These are phyloP conservation scores for Camellia oleifera DNA, from an alignment of 179 eudicot genomes.

Conservation along the genomic window DNA sequence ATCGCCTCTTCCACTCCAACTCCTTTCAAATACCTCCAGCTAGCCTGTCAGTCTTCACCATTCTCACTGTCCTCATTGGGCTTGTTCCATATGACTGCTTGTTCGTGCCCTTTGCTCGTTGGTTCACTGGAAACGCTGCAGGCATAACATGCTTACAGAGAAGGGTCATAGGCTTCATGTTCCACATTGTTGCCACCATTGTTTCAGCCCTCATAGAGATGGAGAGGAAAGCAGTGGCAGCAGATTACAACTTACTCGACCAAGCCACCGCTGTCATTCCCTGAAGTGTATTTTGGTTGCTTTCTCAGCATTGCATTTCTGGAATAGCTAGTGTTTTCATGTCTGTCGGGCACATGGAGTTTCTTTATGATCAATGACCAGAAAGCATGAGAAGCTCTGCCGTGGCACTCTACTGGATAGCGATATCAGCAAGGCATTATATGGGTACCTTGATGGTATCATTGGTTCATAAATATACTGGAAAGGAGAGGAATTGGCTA, in stretches of 20 bases:
- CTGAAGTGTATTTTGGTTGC: slow-evolving; percentile 56
- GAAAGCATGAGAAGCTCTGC: slow-evolving; percentile 68
- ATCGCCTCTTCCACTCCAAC: slow-evolving; percentile 35
- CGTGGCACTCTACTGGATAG: slow-evolving; percentile 45
- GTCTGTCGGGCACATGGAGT: slow-evolving; percentile 58
- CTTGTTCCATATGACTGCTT: slow-evolving; percentile 51
- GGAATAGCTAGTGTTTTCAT: slow-evolving; percentile 59
- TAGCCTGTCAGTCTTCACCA: slow-evolving; percentile 44
- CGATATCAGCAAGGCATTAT: slow-evolving; percentile 47
- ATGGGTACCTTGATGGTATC: slow-evolving; percentile 49
- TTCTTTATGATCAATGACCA: slow-evolving; percentile 61
- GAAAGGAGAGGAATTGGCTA: slow-evolving; percentile 53
- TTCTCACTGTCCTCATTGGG: slow-evolving; percentile 38
- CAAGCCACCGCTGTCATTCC: slow-evolving; percentile 39
- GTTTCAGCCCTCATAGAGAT: slow-evolving; percentile 40
- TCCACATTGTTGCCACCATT: slow-evolving; percentile 51
- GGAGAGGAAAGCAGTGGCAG: slow-evolving; percentile 46
- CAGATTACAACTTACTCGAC: slow-evolving; percentile 37
- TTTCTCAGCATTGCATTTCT: slow-evolving; percentile 52
- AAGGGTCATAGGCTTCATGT: slow-evolving; percentile 54
- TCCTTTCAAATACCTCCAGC: slow-evolving; percentile 67
- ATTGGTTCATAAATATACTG: slow-evolving; percentile 48
- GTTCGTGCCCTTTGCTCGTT: slow-evolving; percentile 45
- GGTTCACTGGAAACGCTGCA: slow-evolving; percentile 47
- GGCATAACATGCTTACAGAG: slow-evolving; percentile 63